phyloP scores from a whole-genome alignment of 2,329 filamentous ascomycete species.

The Tolypocladium sp. region DNA sequence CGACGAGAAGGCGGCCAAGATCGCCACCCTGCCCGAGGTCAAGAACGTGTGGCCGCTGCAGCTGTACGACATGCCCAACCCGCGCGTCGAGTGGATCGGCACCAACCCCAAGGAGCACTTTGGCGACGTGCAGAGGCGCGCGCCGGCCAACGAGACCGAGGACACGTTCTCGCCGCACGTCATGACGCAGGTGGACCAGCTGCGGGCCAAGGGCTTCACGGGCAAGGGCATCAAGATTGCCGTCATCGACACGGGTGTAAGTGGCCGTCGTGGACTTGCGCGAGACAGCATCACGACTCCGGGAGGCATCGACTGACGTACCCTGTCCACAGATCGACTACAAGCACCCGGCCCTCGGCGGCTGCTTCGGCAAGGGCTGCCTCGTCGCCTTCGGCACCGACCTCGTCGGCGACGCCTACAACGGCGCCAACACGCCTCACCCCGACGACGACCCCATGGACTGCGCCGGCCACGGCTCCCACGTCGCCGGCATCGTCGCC shows the following conservation, averaged over 20 bases:
- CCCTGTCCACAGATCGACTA: constrained; percentile 42
- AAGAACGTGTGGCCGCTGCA: constrained; percentile 40
- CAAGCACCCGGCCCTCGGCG: constrained; percentile 52
- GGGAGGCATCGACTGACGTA: background rate
- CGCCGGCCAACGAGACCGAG: constrained; percentile 7
- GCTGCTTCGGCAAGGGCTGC: constrained; percentile 51
- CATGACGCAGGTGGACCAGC: constrained; percentile 47
- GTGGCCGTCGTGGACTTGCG: constrained; percentile 10
- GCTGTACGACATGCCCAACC: constrained; percentile 33
- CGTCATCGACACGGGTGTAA: constrained; percentile 45
- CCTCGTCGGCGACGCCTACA: constrained; percentile 46
- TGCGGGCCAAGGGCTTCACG: constrained; percentile 35
- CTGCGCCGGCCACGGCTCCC: constrained; percentile 51
- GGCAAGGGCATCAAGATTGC: constrained; percentile 45
- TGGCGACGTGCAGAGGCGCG: constrained; percentile 6
- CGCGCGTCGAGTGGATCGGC: constrained; percentile 35
- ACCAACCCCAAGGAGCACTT: constrained; percentile 15
- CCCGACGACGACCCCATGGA: constrained; percentile 45
- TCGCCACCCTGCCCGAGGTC: constrained; percentile 33
- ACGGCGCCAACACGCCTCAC: constrained; percentile 25
- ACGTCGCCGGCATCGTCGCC: constrained; percentile 54
- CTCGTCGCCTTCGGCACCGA: constrained; percentile 49
- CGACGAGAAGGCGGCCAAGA: constrained; percentile 28
- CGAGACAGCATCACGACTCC: background rate
- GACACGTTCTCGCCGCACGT: constrained; percentile 40